Conservation (phyloP, 257 asterid genomes). For the Coffea eugenioides region DNA sequence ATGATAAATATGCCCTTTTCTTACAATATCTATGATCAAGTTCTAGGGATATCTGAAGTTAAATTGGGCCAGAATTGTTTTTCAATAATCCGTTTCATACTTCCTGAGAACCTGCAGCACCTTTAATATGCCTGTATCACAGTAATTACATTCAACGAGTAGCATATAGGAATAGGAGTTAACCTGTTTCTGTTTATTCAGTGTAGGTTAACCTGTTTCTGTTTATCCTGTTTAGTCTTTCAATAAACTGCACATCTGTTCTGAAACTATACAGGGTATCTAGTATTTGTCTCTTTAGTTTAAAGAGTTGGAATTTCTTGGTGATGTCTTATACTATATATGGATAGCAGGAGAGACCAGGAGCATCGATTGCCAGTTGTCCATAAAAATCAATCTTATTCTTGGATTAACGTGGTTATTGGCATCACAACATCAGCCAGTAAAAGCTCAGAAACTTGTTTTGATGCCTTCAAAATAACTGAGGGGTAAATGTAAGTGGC, state of each 20-base stretch:
- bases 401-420: not conserved
- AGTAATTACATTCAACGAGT: not conserved
- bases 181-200: not conserved
- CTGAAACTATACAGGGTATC: not conserved
- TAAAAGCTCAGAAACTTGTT: not conserved
- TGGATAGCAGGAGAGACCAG: not conserved
- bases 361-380: not conserved
- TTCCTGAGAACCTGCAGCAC: not conserved
- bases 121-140: not conserved
- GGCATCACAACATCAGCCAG: not conserved
- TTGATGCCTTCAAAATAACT: not conserved
- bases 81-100: not conserved
- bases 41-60: not conserved
- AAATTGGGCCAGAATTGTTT: not conserved
- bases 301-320: not conserved
- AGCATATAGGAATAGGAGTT: too few species aligned
- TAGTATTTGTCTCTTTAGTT: not conserved
- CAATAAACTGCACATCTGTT: not conserved
- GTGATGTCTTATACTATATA: not conserved
- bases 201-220: not conserved
- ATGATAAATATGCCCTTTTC: not conserved
- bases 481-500: not conserved
- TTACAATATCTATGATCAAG: too few species aligned
- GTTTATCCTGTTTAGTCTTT: not conserved
- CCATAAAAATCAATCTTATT: not conserved